Evolutionary conservation across 1,284 basidiomycete species (phyloP), one percentile per base, ranked within the genome.

Genomic region (Cutaneotrichosporon dermatis): DNA sequence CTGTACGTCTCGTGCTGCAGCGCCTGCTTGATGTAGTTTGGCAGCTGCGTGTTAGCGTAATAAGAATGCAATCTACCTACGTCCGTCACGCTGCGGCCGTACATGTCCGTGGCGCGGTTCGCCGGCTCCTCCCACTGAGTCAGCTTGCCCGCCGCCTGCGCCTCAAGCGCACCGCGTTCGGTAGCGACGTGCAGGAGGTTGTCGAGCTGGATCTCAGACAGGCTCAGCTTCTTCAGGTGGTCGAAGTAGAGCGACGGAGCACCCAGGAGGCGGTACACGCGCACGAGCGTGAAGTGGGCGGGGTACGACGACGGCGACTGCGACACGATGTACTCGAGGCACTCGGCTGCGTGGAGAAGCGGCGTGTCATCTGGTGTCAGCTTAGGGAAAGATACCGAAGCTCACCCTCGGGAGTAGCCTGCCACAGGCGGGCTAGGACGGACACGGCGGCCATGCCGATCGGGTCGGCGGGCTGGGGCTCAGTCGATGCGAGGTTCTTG

Each of bases 131-230:
- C 50, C 65, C 67, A 70, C 7, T 61, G 63, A 7, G 15, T 41
- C 37, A 39, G 12, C 9, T 12, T 41, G 9, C 37, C 50, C 39
- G 39, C 37, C 15, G 39, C 50, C 15, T 33, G 37, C 25, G 50
- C 59, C 50, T 71, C 72, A 7, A 60, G 54, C 3, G 62, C 61
- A 12, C 69, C 68, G 13, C 51, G 74, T 57, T 61, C 75, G 9
- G 65, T 52, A 13, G 64, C 44, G n/a, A 71, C 54, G 48, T 73
- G 73, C 11, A 68, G 48, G 9, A 75, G 48, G 36, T 65, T 72
- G 55, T 75, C 73, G 42, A 74, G 67, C 60, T 74, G 71, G 12
- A 76, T 66, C 60, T 76, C 75, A 37, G 63, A 59, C 4, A 68
- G 59, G 8, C 66, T 61, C 7, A 71, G 57, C 35, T 59, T 53